Base-by-base conservation (phyloP, 805 yeast species). In the Pichia nanzhaoensis region DNA sequence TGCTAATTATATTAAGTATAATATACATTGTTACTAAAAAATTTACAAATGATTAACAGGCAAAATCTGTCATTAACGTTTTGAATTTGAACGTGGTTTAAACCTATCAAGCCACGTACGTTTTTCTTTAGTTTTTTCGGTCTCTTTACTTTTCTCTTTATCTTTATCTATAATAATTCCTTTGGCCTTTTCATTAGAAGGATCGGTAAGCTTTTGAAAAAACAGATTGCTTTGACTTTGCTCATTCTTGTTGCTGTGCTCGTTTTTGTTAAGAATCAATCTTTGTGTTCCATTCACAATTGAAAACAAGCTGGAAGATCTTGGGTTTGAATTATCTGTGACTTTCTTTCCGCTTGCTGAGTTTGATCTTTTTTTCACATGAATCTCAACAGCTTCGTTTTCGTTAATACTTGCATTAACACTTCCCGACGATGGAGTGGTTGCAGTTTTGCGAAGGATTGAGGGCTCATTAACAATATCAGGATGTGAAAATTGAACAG, bases 91-190 rank as follows among this genome's bases (percentile, higher is more conserved):
- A 36, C 63, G 49, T 13, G 62, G 68, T 24, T 71, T 66, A 38
- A 72, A 49, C 51, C 70, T 65, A 45, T 63, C 70, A 49, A 73
- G 69, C 79, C 79, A 75, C 37, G 64, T 67, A 31, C 45, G 62
- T 54, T 43, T 61, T 20, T 46, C 40, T 19, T 37, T 36, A 20
- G 19, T 20, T 4, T 13, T 24, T n/a, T n/a, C n/a, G n/a, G n/a
- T n/a, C 21, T 17, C 21, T 16, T 17, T 16, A 18, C 21, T n/a
- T n/a, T n/a, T 21, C 12, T 21, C 39, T 21, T 21, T 37, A 10
- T 38, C 41, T 22, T 22, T 37, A n/a, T n/a, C n/a, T n/a, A n/a
- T n/a, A n/a, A n/a, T n/a, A 18, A 30, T n/a, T 30, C n/a, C 40
- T 38, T 38, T 38, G 20, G 32, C 19, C 31, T 37, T 37, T 2